phyloP scores from a whole-genome alignment of 2,329 filamentous ascomycete genomes.

The Metarhizium rileyi region DNA sequence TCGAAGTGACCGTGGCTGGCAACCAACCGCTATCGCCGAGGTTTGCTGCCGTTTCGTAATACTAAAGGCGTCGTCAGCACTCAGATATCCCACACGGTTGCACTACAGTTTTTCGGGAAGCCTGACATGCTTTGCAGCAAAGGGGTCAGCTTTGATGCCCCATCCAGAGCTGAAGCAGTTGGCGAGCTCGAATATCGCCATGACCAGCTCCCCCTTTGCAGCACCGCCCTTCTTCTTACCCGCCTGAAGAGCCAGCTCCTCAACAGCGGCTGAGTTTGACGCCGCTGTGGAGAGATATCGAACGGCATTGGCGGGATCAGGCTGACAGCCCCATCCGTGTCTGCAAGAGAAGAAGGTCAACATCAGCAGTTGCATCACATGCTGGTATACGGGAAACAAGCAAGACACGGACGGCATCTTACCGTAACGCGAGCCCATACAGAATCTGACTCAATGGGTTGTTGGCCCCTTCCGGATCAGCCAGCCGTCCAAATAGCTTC shows the following conservation, averaged over 20 bases:
- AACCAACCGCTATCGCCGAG: slow-evolving; percentile 70
- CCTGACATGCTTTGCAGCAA: slow-evolving; percentile 67
- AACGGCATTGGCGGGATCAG: slow-evolving; percentile 64
- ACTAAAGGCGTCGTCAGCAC: slow-evolving; percentile 40
- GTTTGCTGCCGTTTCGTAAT: slow-evolving; percentile 96
- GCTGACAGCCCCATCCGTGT: slow-evolving; percentile 84
- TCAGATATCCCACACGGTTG: neutral
- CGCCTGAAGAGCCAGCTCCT: slow-evolving; percentile 73
- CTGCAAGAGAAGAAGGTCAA: slow-evolving; percentile 31
- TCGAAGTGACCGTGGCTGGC: neutral
- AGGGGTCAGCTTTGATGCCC: slow-evolving; percentile 78
- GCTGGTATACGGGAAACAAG: neutral
- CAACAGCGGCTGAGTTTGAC: slow-evolving; percentile 78
- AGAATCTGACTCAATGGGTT: slow-evolving; percentile 93
- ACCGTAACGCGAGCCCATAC: slow-evolving; percentile 85
- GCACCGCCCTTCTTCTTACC: slow-evolving; percentile 89
- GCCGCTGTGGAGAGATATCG: slow-evolving; percentile 82
- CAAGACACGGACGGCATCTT: slow-evolving; percentile 25
- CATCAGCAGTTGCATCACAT: neutral
- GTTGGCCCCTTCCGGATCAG: slow-evolving; percentile 74
- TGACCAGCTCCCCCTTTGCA: slow-evolving; percentile 89
- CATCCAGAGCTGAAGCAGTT: slow-evolving; percentile 92
- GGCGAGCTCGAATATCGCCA: slow-evolving; percentile 91
- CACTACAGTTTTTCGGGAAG: slow-evolving; percentile 3
- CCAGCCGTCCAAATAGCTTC: slow-evolving; percentile 72